A percentile compares a stretch with the other conserved stretches of the same genome.
These are phyloP conservation scores for Penicillium lagena DNA, from an alignment of 495 filamentous ascomycete species.

Conservation along the genomic window DNA sequence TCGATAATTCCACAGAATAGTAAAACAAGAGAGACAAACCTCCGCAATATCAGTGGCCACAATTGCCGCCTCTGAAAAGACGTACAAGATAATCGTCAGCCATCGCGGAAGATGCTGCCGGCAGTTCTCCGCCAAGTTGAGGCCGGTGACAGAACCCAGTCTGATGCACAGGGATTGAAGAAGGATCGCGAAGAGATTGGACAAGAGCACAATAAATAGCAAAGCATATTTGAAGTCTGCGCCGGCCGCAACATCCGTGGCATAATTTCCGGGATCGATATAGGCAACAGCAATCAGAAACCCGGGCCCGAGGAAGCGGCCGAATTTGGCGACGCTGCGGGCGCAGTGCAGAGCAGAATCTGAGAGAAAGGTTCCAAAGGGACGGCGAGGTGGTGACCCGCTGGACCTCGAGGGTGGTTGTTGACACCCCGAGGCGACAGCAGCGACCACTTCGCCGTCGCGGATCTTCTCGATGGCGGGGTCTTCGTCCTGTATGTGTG, in stretches of 20 bases:
- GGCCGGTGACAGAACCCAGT: slow-evolving; percentile 76
- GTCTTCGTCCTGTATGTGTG: slow-evolving; percentile 17
- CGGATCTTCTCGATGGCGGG: slow-evolving; percentile 19
- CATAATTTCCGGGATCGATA: slow-evolving; percentile 82
- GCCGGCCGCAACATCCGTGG: slow-evolving; percentile 74
- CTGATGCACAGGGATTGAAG: slow-evolving; percentile 79
- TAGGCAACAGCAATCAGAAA: slow-evolving; percentile 77
- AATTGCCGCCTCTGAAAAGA: slow-evolving; percentile 73
- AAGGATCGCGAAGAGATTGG: slow-evolving; percentile 79
- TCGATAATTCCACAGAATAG: no score
- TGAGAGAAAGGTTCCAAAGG: slow-evolving; percentile 16
- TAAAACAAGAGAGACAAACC: slow-evolving; percentile 23
- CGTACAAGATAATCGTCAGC: slow-evolving; percentile 68
- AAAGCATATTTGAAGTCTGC: slow-evolving; percentile 58
- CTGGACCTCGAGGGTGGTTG: slow-evolving; percentile 28
- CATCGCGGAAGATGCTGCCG: slow-evolving; percentile 68
- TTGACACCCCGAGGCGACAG: slow-evolving; percentile 23
- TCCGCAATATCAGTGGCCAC: slow-evolving; percentile 90
- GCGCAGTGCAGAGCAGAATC: slow-evolving; percentile 12
- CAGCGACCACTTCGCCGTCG: slow-evolving; percentile 29
- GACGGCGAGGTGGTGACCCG: slow-evolving; percentile 32
- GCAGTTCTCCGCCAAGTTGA: slow-evolving; percentile 76
- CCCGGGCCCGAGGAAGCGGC: slow-evolving; percentile 77
- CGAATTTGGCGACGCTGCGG: slow-evolving; percentile 52
- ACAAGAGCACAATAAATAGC: slow-evolving; percentile 75